Evolutionary conservation across 805 yeast species (phyloP), one percentile per base, ranked within the genome.

Genomic region (Ogataea paradorogensis): DNA sequence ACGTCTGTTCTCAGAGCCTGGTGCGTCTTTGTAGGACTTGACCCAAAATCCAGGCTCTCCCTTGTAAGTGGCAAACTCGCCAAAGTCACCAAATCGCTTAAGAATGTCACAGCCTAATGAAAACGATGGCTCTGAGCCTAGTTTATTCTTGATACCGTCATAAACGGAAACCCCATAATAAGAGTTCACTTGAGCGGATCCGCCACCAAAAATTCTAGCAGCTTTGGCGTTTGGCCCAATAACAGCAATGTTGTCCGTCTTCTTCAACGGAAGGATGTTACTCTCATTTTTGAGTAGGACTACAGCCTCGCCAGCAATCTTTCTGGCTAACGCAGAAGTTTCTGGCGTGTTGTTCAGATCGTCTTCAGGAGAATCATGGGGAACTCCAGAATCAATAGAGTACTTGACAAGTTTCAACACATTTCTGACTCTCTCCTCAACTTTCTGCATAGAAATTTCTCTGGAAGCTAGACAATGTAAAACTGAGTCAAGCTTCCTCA

Each of bases 141-240:
- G 9, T 31, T 52, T 52, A 11, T 56, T 46, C 5, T 41, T n/a
- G 21, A 53, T 33, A 18, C 52, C 47, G 3, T 47, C 45, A 14
- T 25, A 48, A 5, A 50, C 44, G n/a, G 45, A 42, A 16, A 45
- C 38, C 10, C 42, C 43, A 25, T 52, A 51, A 34, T 55, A 50
- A 9, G 65, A 57, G 14, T 31, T 42, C 33, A 53, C 33, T 7
- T 77, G 63, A 26, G 83, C 82, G 15, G 82, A 77, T 7, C 84
- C 84, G 46, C 84, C 84, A 42, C 84, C 84, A 16, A 77, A 71
- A 45, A 65, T 72, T 27, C 71, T 68, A 6, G 77, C 63, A 32
- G 53, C 57, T 46, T 67, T 73, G 20, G 77, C 82, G 46, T 74
- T 76, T 26, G 83, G 82, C 20, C 85, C 86, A 52, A 80, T 74